A percentile compares a stretch with the other conserved stretches of the same genome.
These are phyloP conservation scores for Xylaria sp. DNA, from an alignment of 2,329 filamentous ascomycete genomes.

Conservation along the genomic window DNA sequence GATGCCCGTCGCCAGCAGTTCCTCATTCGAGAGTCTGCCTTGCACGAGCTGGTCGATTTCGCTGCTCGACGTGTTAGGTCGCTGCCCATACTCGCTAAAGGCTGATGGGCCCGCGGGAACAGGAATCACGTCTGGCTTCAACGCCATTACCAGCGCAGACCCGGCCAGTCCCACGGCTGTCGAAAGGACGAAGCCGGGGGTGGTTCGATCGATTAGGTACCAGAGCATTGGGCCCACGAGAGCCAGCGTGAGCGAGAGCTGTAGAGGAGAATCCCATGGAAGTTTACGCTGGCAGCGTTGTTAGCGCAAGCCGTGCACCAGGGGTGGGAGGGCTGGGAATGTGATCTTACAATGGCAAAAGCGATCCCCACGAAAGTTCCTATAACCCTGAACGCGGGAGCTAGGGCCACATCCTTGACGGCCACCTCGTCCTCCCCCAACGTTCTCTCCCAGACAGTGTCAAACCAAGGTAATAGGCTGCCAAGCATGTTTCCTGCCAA, in stretches of 20 bases:
- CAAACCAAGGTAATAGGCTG: slow-evolving; percentile 80
- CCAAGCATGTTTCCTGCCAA: slow-evolving; percentile 76
- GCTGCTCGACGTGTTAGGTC: slow-evolving; percentile 10
- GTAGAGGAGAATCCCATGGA: slow-evolving; percentile 92
- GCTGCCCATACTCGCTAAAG: slow-evolving; percentile 7
- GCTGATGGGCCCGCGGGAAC: slow-evolving; percentile 54
- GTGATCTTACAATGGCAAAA: slow-evolving; percentile 71
- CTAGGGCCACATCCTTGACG: slow-evolving; percentile 45
- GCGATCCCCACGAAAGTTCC: slow-evolving; percentile 65
- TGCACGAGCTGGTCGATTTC: slow-evolving; percentile 40
- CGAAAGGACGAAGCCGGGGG: slow-evolving; percentile 80
- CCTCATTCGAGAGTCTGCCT: slow-evolving; percentile 61
- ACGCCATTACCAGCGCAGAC: slow-evolving; percentile 71
- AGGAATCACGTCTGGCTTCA: slow-evolving; percentile 79
- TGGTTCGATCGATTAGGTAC: slow-evolving; percentile 93
- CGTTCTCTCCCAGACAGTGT: slow-evolving; percentile 69
- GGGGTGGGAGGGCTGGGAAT: not conserved
- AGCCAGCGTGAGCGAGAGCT: slow-evolving; percentile 85
- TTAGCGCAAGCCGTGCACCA: slow-evolving; percentile 13
- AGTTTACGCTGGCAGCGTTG: slow-evolving; percentile 68
- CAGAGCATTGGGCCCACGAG: slow-evolving; percentile 91
- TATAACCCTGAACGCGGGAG: slow-evolving; percentile 60
- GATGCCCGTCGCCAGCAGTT: slow-evolving; percentile 71
- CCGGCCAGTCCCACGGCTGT: slow-evolving; percentile 73
- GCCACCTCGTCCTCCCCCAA: slow-evolving; percentile 39